Percentiles rank a stretch among this genome's conserved stretches.
These are phyloP conservation scores for Umbelopsis isabellina DNA, from an alignment of 192 early-diverging fungal genomes.

Conservation along the genomic window DNA sequence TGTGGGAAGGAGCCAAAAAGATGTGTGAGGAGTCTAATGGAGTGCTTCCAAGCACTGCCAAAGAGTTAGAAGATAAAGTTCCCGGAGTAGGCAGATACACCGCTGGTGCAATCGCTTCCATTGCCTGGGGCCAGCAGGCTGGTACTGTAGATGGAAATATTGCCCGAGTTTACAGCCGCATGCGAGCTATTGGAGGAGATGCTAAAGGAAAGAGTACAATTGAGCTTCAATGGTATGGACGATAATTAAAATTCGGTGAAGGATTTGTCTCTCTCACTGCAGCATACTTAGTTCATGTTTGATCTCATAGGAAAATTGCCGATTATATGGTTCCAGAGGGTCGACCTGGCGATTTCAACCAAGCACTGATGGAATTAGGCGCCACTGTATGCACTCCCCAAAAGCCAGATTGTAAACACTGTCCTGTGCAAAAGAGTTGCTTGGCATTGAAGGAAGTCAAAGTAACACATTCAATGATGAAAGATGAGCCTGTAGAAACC, in stretches of 20 bases:
- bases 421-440: constrained; percentile 64
- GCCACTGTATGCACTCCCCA: constrained; percentile 73
- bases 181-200: constrained; percentile 66
- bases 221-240: constrained; percentile 61
- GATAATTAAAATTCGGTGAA: not conserved
- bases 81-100: constrained; percentile 76
- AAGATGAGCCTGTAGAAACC: not conserved
- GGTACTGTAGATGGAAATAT: constrained; percentile 81
- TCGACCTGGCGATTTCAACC: constrained; percentile 77
- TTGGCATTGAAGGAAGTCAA: constrained; percentile 62
- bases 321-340: constrained; percentile 51
- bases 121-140: constrained; percentile 66
- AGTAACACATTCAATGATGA: not conserved
- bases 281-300: not conserved
- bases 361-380: constrained; percentile 82
- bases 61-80: constrained; percentile 56
- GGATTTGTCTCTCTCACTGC: not conserved
- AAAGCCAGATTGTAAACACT: constrained; percentile 62
- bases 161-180: constrained; percentile 66
- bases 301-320: constrained; percentile 57
- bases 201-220: constrained; percentile 60
- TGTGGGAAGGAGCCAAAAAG: constrained; percentile 68
- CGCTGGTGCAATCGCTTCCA: constrained; percentile 71
- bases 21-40: constrained; percentile 58
- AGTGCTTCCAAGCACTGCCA: constrained; percentile 58